Conservation (phyloP, 2,329 filamentous ascomycete species). For the Sporothrix pseudoabietina region DNA sequence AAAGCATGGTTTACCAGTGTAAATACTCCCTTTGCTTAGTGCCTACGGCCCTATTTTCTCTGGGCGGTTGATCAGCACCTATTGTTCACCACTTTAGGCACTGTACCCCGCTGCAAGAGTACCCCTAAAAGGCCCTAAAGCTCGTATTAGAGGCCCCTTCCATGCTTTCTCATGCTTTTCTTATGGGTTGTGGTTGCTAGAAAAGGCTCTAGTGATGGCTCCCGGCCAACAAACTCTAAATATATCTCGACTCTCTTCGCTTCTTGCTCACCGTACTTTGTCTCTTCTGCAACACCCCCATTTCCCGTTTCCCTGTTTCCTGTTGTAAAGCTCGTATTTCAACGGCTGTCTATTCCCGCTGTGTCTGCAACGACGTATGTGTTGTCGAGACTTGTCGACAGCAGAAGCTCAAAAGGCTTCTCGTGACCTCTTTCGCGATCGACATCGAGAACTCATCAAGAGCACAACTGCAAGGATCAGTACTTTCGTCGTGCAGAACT, state of each 20-base stretch:
- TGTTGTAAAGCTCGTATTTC: neutral
- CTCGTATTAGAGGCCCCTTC: constrained; percentile 8
- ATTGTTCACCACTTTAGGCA: neutral
- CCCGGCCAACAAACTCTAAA: constrained; percentile 3
- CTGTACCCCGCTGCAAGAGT: neutral
- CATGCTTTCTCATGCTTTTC: neutral
- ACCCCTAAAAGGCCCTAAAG: neutral
- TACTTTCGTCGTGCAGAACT: neutral
- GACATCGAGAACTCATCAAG: neutral
- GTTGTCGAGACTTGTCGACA: neutral
- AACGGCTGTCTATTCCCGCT: neutral
- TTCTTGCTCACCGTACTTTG: constrained; percentile 1
- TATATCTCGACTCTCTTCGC: neutral
- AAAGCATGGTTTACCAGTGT: too few relatives aligned
- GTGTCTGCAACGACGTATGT: neutral
- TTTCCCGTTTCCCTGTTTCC: neutral
- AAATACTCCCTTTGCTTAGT: neutral
- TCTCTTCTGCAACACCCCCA: neutral
- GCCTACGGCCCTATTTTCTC: neutral
- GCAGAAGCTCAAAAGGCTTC: neutral
- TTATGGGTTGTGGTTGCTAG: constrained; percentile 5
- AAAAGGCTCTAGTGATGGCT: neutral
- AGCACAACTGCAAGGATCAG: neutral
- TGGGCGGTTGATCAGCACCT: neutral
- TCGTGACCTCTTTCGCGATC: constrained; percentile 8